These are phyloP conservation scores for Globisporangium cederbergense DNA, from an alignment of 352 stramenopile species.

Conservation along the genomic window DNA sequence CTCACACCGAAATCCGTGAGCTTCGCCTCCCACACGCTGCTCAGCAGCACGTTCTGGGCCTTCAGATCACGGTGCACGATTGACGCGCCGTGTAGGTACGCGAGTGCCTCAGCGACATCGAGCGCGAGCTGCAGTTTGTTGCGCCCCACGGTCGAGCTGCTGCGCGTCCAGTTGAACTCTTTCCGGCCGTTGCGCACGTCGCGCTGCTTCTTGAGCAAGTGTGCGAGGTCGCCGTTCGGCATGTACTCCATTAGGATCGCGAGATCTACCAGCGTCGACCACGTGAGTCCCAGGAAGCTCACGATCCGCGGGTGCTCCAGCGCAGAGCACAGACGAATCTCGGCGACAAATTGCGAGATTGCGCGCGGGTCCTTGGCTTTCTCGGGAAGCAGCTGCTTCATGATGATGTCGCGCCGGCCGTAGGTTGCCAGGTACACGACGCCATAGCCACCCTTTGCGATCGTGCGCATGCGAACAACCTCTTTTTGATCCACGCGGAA, in stretches of 20 bases:
- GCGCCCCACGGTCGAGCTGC: not conserved
- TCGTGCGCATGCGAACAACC: slow-evolving; percentile 25
- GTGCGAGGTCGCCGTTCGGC: slow-evolving; percentile 26
- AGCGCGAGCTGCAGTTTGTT: slow-evolving; percentile 20
- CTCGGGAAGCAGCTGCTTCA: slow-evolving; percentile 16
- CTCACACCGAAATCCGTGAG: slow-evolving; percentile 34
- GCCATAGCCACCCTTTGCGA: slow-evolving; percentile 56
- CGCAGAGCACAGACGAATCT: slow-evolving; percentile 20
- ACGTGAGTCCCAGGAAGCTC: slow-evolving; percentile 23
- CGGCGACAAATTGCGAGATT: slow-evolving; percentile 31
- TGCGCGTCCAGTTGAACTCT: slow-evolving; percentile 29
- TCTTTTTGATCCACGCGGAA: slow-evolving; percentile 51
- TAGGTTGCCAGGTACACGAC: slow-evolving; percentile 43
- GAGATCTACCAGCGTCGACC: slow-evolving; percentile 20
- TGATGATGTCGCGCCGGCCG: slow-evolving; percentile 26
- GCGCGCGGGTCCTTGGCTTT: slow-evolving; percentile 17
- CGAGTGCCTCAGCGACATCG: slow-evolving; percentile 25
- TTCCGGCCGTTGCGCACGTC: slow-evolving; percentile 18
- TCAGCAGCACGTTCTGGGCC: slow-evolving; percentile 52
- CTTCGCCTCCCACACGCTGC: slow-evolving; percentile 23
- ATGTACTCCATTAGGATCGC: slow-evolving; percentile 32
- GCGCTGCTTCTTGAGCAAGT: slow-evolving; percentile 18
- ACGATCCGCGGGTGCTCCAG: slow-evolving; percentile 29
- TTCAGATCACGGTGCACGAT: slow-evolving; percentile 64
- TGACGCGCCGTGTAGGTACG: slow-evolving; percentile 30